Base-by-base conservation (phyloP, 1,139 yeast species). In the Geotrichum restrictum region DNA sequence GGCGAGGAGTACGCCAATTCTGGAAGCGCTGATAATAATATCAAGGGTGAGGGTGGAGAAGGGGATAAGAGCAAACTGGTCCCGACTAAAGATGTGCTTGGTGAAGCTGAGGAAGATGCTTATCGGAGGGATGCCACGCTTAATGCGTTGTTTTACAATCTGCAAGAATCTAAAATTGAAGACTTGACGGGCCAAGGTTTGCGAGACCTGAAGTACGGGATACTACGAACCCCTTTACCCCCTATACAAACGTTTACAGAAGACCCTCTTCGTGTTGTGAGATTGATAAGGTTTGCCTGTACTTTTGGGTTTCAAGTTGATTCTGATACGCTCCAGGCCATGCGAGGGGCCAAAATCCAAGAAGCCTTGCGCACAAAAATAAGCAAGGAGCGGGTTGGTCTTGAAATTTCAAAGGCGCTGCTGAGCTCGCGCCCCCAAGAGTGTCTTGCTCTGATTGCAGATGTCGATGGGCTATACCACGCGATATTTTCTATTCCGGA, bases 101-200 rank as follows among this genome's bases (percentile, higher is more conserved):
- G 98, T 0, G 88, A 98, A 0, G 93, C 98, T 0, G 79, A 80
- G 57, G 88, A 93, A 63, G 99, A 93, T 69, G 97, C 98, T 0
- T 74, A 81, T 61, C 78, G 99, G 62, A 75, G 99, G 64, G 99
- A 93, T 71, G 98, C 98, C 1, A 93, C 98, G 0, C 73, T 93
- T 55, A 72, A 93, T 68, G 96, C 98, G 0, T 72, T 93, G 37
- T 93, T 93, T 65, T 93, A 85, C 70, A 93, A 93, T 67, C 75
- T 93, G 48, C 79, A 79, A 54, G 79, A 81, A 18, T 74, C 73
- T 21, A 62, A 76, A 56, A 82, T 93, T 21, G 99, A 93, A 64
- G 99, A 93, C 69, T 81, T 84, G 58, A 93, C 98, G 0, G 80
- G 78, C 0, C 65, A 66, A 21, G 99, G 99, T 0, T 64, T 91